Evolutionary conservation across 139 green algal species (phyloP).

Genomic region (Chlorella sp.): DNA sequence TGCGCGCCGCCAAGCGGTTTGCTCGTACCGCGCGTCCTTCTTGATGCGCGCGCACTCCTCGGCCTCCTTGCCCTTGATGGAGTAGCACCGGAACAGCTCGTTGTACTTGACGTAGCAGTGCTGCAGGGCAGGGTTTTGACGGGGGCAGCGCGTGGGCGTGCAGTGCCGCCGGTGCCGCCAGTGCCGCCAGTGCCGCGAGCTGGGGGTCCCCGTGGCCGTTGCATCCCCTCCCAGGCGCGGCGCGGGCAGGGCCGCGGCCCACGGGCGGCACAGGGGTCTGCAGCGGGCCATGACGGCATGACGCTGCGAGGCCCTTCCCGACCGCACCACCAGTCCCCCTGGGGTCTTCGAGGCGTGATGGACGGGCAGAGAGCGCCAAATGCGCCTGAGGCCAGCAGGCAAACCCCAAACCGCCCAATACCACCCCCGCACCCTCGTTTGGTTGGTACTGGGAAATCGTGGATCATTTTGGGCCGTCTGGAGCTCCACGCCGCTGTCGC

Average conservation of each 20-base stretch:
- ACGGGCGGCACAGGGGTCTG: neutral
- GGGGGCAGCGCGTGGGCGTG: neutral
- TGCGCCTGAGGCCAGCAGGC: too few species aligned
- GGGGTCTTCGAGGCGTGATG: too few species aligned
- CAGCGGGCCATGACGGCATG: neutral
- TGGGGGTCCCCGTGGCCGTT: too few species aligned
- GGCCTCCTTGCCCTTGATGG: constrained; percentile 17
- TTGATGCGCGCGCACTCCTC: constrained; percentile 6
- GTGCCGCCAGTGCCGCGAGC: neutral
- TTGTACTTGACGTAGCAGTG: constrained; percentile 32
- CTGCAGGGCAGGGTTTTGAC: neutral
- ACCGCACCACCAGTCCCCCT: neutral
- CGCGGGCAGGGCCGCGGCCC: too few species aligned
- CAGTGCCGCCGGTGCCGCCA: neutral
- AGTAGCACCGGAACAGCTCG: constrained; percentile 28
- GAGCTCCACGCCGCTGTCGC: too few species aligned
- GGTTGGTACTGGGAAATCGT: constrained; percentile 23
- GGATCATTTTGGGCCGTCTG: constrained; percentile 12
- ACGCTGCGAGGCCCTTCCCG: neutral
- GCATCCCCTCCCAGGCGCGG: too few species aligned
- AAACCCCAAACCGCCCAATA: too few species aligned
- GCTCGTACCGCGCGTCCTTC: constrained; percentile 22
- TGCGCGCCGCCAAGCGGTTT: neutral
- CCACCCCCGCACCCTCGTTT: constrained; percentile 11
- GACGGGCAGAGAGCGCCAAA: too few species aligned